These are phyloP conservation scores for Ramichloridium luteum DNA, from an alignment of 2,329 filamentous ascomycete species.

Conservation along the genomic window DNA sequence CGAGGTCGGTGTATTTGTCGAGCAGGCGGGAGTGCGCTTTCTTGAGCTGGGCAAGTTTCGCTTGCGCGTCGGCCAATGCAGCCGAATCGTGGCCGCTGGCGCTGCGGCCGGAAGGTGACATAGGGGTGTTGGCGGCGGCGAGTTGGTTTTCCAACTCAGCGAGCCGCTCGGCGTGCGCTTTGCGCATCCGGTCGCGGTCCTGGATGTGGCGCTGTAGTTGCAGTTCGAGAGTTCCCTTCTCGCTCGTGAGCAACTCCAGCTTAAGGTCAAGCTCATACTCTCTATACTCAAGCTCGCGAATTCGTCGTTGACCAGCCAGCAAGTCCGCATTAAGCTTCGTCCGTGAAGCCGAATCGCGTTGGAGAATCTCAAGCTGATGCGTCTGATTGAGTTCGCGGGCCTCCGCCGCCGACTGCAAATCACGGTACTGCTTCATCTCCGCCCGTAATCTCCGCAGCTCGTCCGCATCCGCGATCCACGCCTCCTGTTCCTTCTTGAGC, in stretches of 20 bases:
- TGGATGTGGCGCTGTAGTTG: conserved; percentile 42
- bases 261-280: conserved; percentile 48
- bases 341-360: conserved; percentile 49
- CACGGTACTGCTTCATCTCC: conserved; percentile 53
- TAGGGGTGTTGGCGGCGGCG: conserved; percentile 1
- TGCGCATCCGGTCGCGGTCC: conserved; percentile 37
- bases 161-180: conserved; percentile 37
- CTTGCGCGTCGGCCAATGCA: conserved; percentile 36
- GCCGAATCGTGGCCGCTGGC: conserved; percentile 33
- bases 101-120: conserved; percentile 2
- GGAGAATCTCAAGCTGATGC: conserved; percentile 52
- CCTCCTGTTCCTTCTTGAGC: conserved; percentile 24
- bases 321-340: conserved; percentile 48
- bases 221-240: conserved; percentile 47
- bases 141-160: conserved; percentile 32
- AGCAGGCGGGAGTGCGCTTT: conserved; percentile 41
- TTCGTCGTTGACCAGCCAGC: conserved; percentile 45
- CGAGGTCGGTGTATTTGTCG: conserved; percentile 38
- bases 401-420: conserved; percentile 53
- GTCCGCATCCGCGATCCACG: conserved; percentile 41
- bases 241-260: conserved; percentile 46
- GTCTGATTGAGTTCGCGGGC: conserved; percentile 52
- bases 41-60: conserved; percentile 38
- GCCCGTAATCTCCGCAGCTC: conserved; percentile 43
- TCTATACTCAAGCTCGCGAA: conserved; percentile 52